phyloP scores from a whole-genome alignment of 257 asterid species.

The Parsonsia alboflavescens region DNA sequence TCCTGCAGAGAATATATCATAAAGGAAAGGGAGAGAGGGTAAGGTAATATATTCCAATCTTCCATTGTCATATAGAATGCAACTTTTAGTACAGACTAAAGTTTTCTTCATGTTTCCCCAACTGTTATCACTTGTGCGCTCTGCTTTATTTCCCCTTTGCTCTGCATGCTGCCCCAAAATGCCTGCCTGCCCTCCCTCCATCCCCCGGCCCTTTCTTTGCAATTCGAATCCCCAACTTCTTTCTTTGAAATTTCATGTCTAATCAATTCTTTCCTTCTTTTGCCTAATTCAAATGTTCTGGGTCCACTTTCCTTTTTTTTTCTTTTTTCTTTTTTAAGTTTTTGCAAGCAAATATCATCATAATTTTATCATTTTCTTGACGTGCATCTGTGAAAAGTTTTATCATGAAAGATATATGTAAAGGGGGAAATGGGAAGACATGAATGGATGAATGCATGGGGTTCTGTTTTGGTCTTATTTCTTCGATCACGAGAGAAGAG shows the following conservation, averaged over 20 bases:
- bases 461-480: neutral
- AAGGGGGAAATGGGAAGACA: neutral
- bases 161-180: constrained; percentile 12
- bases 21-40: constrained; percentile 42
- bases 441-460: neutral
- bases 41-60: constrained; percentile 32
- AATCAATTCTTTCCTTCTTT: neutral
- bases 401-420: neutral
- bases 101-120: constrained; percentile 13
- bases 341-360: neutral
- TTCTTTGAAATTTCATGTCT: neutral
- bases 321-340: neutral
- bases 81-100: constrained; percentile 40
- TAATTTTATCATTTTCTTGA: too few species aligned
- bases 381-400: neutral
- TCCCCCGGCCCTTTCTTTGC: neutral
- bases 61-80: constrained; percentile 36
- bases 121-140: constrained; percentile 1
- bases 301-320: too few species aligned
- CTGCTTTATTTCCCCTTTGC: constrained; percentile 21
- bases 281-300: neutral
- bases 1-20: constrained; percentile 39
- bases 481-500: constrained; percentile 54
- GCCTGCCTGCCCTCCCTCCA: neutral
- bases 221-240: constrained; percentile 5